These are phyloP conservation scores for Quercus tomentella DNA, from an alignment of 331 rosid genomes.

Conservation along the genomic window DNA sequence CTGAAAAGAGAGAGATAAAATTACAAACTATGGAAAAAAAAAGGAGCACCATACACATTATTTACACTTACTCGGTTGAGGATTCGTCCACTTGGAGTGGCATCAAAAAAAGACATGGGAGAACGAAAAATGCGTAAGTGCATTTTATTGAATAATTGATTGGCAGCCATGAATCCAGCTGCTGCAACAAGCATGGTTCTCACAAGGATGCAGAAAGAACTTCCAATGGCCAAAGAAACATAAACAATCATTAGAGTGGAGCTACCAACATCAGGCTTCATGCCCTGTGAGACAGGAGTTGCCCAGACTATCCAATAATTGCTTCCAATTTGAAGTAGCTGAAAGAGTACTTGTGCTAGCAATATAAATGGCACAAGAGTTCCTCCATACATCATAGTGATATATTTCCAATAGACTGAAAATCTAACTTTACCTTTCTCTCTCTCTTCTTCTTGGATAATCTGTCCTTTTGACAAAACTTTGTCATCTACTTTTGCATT, in stretches of 20 bases:
- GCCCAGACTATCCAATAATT: slow-evolving; percentile 68
- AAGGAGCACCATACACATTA: neutral
- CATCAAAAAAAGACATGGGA: too few species aligned
- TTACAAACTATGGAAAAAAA: neutral
- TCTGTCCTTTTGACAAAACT: slow-evolving; percentile 38
- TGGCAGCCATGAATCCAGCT: slow-evolving; percentile 46
- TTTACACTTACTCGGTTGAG: slow-evolving; percentile 42
- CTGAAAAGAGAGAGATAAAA: neutral
- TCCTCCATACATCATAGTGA: slow-evolving; percentile 57
- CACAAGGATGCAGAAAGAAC: slow-evolving; percentile 34
- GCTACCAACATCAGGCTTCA: slow-evolving; percentile 22
- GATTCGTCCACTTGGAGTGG: slow-evolving; percentile 37
- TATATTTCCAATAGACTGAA: slow-evolving; percentile 51
- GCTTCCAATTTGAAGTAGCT: slow-evolving; percentile 31
- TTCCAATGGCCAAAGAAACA: slow-evolving; percentile 38
- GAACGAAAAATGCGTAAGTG: too few species aligned
- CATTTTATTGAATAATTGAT: neutral
- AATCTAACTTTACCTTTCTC: slow-evolving; percentile 16
- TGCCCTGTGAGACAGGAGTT: slow-evolving; percentile 32
- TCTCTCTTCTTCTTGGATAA: slow-evolving; percentile 70
- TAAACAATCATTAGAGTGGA: too few species aligned
- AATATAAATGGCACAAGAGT: slow-evolving; percentile 58
- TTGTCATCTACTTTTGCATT: slow-evolving; percentile 25
- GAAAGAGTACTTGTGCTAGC: slow-evolving; percentile 22
- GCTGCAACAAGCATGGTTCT: slow-evolving; percentile 34